Conservation (phyloP, 352 stramenopile genomes). For the Salisapilia sapeloensis region DNA sequence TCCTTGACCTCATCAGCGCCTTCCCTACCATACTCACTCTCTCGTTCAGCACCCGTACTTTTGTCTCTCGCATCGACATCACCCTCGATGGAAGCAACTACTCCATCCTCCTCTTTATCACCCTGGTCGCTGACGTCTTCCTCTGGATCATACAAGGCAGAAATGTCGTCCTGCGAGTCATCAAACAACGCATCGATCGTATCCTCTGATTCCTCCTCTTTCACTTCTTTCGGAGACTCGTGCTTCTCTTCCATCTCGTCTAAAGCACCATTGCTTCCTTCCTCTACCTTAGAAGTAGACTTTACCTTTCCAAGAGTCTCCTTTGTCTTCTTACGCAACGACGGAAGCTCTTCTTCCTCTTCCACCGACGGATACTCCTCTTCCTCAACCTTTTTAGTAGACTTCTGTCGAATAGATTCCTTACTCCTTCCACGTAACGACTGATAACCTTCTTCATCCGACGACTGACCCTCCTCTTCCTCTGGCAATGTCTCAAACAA, state of each 20-base stretch:
- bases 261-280: background rate
- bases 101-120: slow-evolving; percentile 8
- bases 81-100: no score
- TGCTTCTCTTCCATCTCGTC: slow-evolving; percentile 1
- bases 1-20: slow-evolving; percentile 6
- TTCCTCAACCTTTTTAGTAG: background rate
- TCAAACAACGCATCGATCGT: slow-evolving; percentile 59
- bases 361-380: background rate
- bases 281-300: slow-evolving; percentile 1
- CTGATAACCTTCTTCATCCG: slow-evolving; percentile 1
- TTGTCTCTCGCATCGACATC: slow-evolving; percentile 2
- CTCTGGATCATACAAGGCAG: slow-evolving; percentile 5
- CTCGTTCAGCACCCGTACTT: background rate
- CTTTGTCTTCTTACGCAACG: slow-evolving; percentile 7
- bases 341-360: slow-evolving; percentile 7
- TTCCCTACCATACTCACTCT: slow-evolving; percentile 1
- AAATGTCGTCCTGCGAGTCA: slow-evolving; percentile 24
- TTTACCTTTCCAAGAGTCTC: background rate
- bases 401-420: slow-evolving; percentile 2
- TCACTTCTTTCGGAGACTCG: slow-evolving; percentile 2
- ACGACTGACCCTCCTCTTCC: slow-evolving; percentile 4
- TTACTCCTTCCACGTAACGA: slow-evolving; percentile 2
- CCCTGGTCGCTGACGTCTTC: background rate
- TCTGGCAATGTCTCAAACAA: slow-evolving; percentile 21
- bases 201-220: slow-evolving; percentile 14